Percentiles rank a stretch among this genome's conserved stretches.
These are phyloP conservation scores for Neostapfia colusana DNA, from an alignment of 176 grass and related monocot genomes.

Conservation along the genomic window DNA sequence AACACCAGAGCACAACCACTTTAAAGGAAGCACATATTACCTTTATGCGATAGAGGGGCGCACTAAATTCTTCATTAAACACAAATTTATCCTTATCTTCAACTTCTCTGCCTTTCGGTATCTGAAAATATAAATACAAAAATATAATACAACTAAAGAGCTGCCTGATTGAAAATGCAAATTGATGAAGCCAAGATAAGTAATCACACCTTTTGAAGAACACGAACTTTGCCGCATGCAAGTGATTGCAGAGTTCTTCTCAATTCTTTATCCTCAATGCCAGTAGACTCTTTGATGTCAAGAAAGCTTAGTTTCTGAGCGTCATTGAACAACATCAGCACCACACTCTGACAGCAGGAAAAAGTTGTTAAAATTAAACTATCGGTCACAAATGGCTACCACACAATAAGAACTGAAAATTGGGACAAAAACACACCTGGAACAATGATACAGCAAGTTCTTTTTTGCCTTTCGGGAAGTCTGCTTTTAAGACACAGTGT, in stretches of 20 bases:
- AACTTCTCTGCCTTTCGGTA: slow-evolving; percentile 92
- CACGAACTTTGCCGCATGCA: slow-evolving; percentile 95
- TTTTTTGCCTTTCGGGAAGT: slow-evolving; percentile 98
- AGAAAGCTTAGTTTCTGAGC: slow-evolving; percentile 89
- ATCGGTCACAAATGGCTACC: slow-evolving; percentile 13
- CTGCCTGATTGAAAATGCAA: slow-evolving; percentile 33
- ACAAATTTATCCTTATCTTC: slow-evolving; percentile 88
- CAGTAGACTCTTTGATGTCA: slow-evolving; percentile 89
- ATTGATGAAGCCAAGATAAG: slow-evolving; percentile 18
- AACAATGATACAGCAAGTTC: slow-evolving; percentile 99
- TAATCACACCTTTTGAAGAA: slow-evolving; percentile 87
- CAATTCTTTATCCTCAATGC: slow-evolving; percentile 99
- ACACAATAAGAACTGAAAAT: slow-evolving; percentile 27
- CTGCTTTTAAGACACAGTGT: slow-evolving; percentile 93
- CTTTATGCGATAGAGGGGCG: slow-evolving; percentile 97
- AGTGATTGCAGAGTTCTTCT: slow-evolving; percentile 96
- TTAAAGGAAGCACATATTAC: slow-evolving; percentile 42
- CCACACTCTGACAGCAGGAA: slow-evolving; percentile 69
- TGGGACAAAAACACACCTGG: slow-evolving; percentile 54
- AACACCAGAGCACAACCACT: neutral
- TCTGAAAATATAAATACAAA: slow-evolving; percentile 58
- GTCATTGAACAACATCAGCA: slow-evolving; percentile 97
- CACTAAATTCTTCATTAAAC: slow-evolving; percentile 91
- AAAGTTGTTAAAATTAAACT: slow-evolving; percentile 9
- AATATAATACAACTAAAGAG: slow-evolving; percentile 38